Conservation (phyloP, 2,329 filamentous ascomycete species). For the Orbilia ellipsospora region DNA sequence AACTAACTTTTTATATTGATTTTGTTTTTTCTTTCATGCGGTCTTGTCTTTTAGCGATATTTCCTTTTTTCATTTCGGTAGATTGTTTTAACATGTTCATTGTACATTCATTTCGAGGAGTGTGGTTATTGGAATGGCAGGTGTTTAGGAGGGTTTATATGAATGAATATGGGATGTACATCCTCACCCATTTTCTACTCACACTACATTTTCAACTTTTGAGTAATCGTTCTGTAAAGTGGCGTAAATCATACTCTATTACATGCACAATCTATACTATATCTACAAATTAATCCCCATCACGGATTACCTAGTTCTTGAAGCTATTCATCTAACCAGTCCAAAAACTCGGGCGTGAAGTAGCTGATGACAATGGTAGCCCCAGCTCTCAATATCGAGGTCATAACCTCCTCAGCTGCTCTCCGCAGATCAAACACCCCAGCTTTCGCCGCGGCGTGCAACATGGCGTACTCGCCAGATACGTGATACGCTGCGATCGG, state of each 20-base stretch:
- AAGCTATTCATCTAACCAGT: conserved; percentile 49
- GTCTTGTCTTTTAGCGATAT: conserved; percentile 7
- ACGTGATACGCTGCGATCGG: conserved; percentile 97
- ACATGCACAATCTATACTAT: too few relatives aligned
- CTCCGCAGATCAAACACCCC: conserved; percentile 94
- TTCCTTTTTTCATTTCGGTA: conserved; percentile 3
- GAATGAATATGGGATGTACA: too few relatives aligned
- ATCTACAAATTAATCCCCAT: too few relatives aligned
- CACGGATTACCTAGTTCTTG: too few relatives aligned
- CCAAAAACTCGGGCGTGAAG: conserved; percentile 82
- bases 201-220: too few relatives aligned
- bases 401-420: conserved; percentile 94
- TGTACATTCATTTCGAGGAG: background rate
- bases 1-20: conserved; percentile 5
- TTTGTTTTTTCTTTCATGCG: conserved; percentile 21
- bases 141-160: too few relatives aligned
- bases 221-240: too few relatives aligned
- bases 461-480: conserved; percentile 97
- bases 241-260: too few relatives aligned
- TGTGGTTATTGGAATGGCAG: background rate
- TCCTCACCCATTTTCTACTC: too few relatives aligned
- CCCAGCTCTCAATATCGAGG: conserved; percentile 91
- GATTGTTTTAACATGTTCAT: background rate
- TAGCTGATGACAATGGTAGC: conserved; percentile 94
- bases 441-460: conserved; percentile 92